phyloP scores from a whole-genome alignment of 2,329 filamentous ascomycete genomes.

The Paraphaeosphaeria minitans region DNA sequence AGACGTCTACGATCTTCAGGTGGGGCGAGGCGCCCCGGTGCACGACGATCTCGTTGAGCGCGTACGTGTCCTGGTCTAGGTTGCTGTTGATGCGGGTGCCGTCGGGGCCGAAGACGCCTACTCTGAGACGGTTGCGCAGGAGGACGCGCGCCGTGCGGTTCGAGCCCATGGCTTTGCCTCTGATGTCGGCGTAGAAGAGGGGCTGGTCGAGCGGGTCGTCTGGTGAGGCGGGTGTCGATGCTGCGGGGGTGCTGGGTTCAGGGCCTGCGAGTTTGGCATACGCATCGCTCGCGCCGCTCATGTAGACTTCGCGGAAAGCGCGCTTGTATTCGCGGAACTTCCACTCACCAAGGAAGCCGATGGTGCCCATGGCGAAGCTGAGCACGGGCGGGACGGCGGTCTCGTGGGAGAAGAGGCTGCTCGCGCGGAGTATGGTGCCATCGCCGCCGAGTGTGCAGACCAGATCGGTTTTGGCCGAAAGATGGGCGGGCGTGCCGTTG shows the following conservation, averaged over 20 bases:
- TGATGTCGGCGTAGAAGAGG: conserved; percentile 69
- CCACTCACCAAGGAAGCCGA: conserved; percentile 96
- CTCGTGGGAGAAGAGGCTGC: conserved; percentile 83
- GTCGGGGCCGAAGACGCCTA: conserved; percentile 77
- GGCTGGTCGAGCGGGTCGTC: conserved; percentile 35
- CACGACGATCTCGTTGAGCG: conserved; percentile 94
- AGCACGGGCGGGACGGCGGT: conserved; percentile 85
- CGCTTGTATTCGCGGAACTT: conserved; percentile 92
- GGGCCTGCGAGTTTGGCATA: conserved; percentile 65
- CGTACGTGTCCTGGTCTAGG: conserved; percentile 59
- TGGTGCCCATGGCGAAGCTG: conserved; percentile 94
- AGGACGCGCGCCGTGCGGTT: conserved; percentile 79
- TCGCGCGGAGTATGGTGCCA: conserved; percentile 84
- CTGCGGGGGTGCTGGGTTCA: conserved; percentile 71
- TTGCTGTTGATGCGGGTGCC: conserved; percentile 56
- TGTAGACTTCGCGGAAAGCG: conserved; percentile 90
- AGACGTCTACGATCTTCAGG: conserved; percentile 89
- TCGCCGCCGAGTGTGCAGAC: conserved; percentile 92
- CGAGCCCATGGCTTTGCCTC: conserved; percentile 80
- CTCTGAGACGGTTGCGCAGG: conserved; percentile 82
- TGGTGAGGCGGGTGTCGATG: conserved; percentile 65
- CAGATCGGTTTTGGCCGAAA: conserved; percentile 83
- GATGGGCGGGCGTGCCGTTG: conserved; percentile 43
- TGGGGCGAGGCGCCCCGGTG: conserved; percentile 90
- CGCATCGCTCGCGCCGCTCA: conserved; percentile 67